phyloP scores from a whole-genome alignment of 371 early-diverging fungal species.

The Choanephora cucurbitarum region DNA sequence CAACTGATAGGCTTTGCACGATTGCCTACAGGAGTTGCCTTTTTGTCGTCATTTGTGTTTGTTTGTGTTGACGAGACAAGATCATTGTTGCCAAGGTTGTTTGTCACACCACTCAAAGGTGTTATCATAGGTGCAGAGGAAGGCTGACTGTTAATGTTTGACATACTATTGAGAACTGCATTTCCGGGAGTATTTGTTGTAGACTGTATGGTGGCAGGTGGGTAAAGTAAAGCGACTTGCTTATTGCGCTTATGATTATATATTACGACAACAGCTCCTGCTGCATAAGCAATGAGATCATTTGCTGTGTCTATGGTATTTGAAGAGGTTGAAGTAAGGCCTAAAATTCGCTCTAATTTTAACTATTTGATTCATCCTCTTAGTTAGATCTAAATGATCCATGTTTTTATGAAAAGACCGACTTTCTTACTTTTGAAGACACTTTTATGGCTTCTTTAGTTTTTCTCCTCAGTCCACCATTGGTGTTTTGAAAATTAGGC shows the following conservation, averaged over 20 bases:
- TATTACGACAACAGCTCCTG: slow-evolving; percentile 74
- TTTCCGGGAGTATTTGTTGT: slow-evolving; percentile 7
- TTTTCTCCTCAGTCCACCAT: slow-evolving; percentile 22
- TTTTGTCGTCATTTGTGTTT: slow-evolving; percentile 31
- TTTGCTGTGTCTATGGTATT: slow-evolving; percentile 62
- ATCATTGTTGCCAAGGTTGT: slow-evolving; percentile 12
- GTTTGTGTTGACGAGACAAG: slow-evolving; percentile 12
- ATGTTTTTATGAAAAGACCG: neutral
- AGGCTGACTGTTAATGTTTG: slow-evolving; percentile 5
- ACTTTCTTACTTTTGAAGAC: slow-evolving; percentile 11
- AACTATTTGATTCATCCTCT: slow-evolving; percentile 40
- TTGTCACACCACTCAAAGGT: slow-evolving; percentile 12
- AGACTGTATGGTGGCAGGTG: slow-evolving; percentile 28
- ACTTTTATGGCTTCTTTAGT: slow-evolving; percentile 8
- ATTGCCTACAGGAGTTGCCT: slow-evolving; percentile 40
- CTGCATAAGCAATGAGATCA: slow-evolving; percentile 73
- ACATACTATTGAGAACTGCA: slow-evolving; percentile 12
- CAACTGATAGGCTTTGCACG: slow-evolving; percentile 75
- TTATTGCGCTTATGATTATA: slow-evolving; percentile 71
- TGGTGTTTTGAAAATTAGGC: slow-evolving; percentile 7
- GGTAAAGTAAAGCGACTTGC: slow-evolving; percentile 67
- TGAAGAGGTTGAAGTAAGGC: slow-evolving; percentile 59
- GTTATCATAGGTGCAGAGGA: neutral
- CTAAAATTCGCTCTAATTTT: slow-evolving; percentile 65
- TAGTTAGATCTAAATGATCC: neutral